These are phyloP conservation scores for Fusarium oligoseptatum DNA, from an alignment of 2,329 filamentous ascomycete genomes.

Conservation along the genomic window DNA sequence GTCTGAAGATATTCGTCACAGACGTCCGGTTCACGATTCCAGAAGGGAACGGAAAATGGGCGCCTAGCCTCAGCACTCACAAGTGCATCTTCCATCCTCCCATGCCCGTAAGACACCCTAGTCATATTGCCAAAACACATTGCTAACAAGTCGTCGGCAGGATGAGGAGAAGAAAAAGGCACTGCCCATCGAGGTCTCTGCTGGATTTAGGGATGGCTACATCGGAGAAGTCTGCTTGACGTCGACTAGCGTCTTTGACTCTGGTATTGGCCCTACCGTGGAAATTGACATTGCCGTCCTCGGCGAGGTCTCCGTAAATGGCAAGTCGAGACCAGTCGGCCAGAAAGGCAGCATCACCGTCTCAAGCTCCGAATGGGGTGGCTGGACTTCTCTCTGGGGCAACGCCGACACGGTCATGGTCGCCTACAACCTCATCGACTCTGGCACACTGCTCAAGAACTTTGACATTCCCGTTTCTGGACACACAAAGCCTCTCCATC, in stretches of 20 bases:
- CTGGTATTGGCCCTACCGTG: neutral
- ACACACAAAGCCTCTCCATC: neutral
- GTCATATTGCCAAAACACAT: neutral
- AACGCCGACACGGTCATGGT: neutral
- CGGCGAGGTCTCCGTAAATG: neutral
- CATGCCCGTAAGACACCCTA: neutral
- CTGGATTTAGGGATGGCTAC: neutral
- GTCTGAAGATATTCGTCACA: neutral
- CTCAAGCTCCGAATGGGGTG: neutral
- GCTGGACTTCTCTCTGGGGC: neutral
- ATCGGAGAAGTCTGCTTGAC: neutral
- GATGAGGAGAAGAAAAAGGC: neutral
- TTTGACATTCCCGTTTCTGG: neutral
- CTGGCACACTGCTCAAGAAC: neutral
- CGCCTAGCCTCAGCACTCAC: neutral
- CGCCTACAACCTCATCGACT: neutral
- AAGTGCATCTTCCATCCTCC: neutral
- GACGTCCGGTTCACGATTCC: neutral
- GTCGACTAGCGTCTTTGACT: neutral
- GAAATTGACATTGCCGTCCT: neutral
- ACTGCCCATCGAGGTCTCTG: neutral
- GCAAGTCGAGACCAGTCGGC: neutral
- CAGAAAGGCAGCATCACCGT: neutral
- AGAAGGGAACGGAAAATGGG: neutral
- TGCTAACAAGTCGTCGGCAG: neutral